phyloP scores from a whole-genome alignment of 768 basidiomycete species.

The Lactarius vividus region DNA sequence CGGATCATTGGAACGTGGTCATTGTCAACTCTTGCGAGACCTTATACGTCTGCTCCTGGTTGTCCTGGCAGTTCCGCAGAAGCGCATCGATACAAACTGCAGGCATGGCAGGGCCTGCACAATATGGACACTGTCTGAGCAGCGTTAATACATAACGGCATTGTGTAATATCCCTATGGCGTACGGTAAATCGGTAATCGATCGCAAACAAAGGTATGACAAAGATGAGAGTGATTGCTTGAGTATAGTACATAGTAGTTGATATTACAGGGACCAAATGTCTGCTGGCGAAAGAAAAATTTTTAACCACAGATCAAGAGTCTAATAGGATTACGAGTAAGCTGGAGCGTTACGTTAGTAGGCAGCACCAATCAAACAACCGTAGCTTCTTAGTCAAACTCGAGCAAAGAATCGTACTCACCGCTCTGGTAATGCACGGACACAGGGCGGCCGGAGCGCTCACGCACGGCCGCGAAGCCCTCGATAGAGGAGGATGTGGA shows the following conservation, averaged over 20 bases:
- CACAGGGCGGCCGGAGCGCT: neutral
- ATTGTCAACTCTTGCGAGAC: too few relatives aligned
- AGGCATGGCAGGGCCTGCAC: too few relatives aligned
- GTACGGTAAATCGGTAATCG: neutral
- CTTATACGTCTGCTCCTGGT: too few relatives aligned
- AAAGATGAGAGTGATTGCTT: neutral
- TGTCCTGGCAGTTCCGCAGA: too few relatives aligned
- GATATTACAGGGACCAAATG: neutral
- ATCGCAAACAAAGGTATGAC: too few relatives aligned
- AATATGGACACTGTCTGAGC: too few relatives aligned
- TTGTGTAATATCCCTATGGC: neutral
- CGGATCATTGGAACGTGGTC: too few relatives aligned
- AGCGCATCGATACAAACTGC: too few relatives aligned
- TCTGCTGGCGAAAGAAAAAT: neutral
- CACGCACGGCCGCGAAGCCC: neutral
- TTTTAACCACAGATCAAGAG: neutral
- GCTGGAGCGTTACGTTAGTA: neutral
- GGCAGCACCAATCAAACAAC: neutral
- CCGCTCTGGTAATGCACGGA: neutral
- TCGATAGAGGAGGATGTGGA: neutral
- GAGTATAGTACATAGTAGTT: neutral
- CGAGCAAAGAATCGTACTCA: neutral
- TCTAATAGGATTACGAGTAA: neutral
- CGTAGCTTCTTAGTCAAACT: neutral
- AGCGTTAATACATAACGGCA: too few relatives aligned